Evolutionary conservation across 1,284 basidiomycete species (phyloP).

Genomic region (Volvariella surrecta): DNA sequence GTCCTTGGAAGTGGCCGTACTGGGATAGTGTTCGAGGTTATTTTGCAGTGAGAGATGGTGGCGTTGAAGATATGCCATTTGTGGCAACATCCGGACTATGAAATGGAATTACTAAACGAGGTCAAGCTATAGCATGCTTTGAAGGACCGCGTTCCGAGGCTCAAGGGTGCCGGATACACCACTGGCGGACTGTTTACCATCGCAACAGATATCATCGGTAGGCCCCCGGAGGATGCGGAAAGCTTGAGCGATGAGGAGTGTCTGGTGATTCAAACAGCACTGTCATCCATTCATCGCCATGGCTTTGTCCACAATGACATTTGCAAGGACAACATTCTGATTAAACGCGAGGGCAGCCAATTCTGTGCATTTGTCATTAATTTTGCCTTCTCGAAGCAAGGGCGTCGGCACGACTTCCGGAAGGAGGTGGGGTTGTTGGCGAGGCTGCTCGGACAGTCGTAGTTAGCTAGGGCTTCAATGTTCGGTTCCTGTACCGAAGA

Average conservation of each 20-base stretch:
- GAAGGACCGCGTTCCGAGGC: not conserved
- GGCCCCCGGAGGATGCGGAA: not conserved
- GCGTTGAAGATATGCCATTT: constrained; percentile 1
- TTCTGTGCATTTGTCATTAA: not conserved
- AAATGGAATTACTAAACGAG: not conserved
- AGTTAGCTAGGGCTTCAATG: too few relatives aligned
- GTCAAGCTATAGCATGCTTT: constrained; percentile 1
- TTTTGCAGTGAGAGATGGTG: not conserved
- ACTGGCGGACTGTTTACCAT: not conserved
- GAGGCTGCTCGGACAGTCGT: not conserved
- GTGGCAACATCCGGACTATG: constrained; percentile 1
- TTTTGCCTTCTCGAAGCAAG: constrained; percentile 2
- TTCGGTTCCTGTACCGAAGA: too few relatives aligned
- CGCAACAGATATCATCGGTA: not conserved
- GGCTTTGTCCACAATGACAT: constrained; percentile 1
- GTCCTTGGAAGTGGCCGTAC: constrained; percentile 1
- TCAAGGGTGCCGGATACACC: not conserved
- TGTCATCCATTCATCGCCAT: not conserved
- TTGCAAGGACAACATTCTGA: constrained; percentile 1
- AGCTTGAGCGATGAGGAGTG: not conserved
- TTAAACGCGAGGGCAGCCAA: not conserved
- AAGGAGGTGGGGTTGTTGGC: not conserved
- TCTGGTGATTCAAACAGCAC: not conserved
- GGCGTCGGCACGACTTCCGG: not conserved
- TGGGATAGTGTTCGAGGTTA: constrained; percentile 1